Conservation (phyloP, 768 basidiomycete genomes). For the Suillus ampliporus region DNA sequence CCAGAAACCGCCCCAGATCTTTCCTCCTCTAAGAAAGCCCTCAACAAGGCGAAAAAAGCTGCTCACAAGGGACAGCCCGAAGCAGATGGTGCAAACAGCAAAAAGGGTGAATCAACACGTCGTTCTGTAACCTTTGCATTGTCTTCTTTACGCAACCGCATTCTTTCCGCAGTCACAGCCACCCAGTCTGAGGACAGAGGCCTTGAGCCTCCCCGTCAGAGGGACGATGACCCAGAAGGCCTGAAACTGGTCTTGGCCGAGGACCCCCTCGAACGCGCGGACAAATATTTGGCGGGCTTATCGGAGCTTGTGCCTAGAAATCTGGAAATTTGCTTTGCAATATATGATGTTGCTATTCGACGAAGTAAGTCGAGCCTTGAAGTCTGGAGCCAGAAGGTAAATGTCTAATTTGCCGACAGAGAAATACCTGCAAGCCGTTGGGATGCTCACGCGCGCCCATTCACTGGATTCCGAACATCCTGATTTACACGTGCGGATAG, state of each 20-base stretch:
- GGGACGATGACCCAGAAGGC: slow-evolving; percentile 89
- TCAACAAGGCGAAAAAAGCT: slow-evolving; percentile 57
- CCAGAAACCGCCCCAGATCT: neutral
- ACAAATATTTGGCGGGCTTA: slow-evolving; percentile 71
- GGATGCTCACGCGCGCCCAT: slow-evolving; percentile 65
- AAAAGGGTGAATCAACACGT: slow-evolving; percentile 60
- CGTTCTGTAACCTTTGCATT: slow-evolving; percentile 18
- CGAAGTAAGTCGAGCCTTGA: slow-evolving; percentile 61
- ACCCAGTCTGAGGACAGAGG: slow-evolving; percentile 67
- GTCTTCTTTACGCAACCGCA: neutral
- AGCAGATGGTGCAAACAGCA: slow-evolving; percentile 48
- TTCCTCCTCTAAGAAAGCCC: slow-evolving; percentile 38
- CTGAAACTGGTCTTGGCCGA: slow-evolving; percentile 63
- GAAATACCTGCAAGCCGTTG: slow-evolving; percentile 79
- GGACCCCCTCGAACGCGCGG: slow-evolving; percentile 77
- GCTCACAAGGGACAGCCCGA: slow-evolving; percentile 46
- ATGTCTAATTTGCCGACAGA: slow-evolving; percentile 46
- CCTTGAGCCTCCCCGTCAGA: slow-evolving; percentile 55
- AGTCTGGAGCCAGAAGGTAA: neutral
- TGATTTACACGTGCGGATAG: slow-evolving; percentile 71
- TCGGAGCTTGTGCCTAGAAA: slow-evolving; percentile 53
- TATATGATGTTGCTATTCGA: slow-evolving; percentile 83
- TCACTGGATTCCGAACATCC: slow-evolving; percentile 60
- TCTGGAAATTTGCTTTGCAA: slow-evolving; percentile 73
- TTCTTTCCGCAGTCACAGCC: too few species aligned